Evolutionary conservation across 1,139 yeast species (phyloP).

Genomic region (Entelexis sorbosivorans): DNA sequence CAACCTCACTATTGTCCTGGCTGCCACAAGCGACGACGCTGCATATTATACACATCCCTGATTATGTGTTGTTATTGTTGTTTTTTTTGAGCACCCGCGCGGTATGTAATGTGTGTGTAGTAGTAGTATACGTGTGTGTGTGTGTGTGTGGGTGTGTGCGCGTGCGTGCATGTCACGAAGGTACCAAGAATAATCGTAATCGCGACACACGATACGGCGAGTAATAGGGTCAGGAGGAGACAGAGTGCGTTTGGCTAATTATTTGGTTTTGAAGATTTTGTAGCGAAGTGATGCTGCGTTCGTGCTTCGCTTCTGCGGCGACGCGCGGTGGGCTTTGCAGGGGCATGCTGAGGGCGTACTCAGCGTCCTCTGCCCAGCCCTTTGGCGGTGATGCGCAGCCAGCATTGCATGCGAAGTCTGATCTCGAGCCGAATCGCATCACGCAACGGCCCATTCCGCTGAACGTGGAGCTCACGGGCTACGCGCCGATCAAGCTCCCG

Average conservation of each 20-base stretch:
- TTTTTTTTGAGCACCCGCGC: not conserved
- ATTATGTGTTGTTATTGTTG: not conserved
- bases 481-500: conserved; percentile 65
- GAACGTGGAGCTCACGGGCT: conserved; percentile 70
- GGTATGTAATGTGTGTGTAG: not conserved
- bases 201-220: not conserved
- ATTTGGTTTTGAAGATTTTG: not conserved
- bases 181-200: no score
- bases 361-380: not conserved
- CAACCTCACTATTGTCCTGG: no score
- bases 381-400: not conserved
- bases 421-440: conserved; percentile 8
- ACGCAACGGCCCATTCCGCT: conserved; percentile 55
- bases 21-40: no score
- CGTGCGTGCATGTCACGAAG: no score
- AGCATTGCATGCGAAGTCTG: not conserved
- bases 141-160: no score
- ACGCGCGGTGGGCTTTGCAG: not conserved
- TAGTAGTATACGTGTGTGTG: no score
- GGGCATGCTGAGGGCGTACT: not conserved
- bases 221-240: no score
- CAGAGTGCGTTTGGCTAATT: no score
- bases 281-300: not conserved
- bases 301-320: not conserved
- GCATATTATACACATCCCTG: no score